Percentiles rank a stretch among this genome's conserved stretches.
Conservation (phyloP, 148 eudicot species). For the Persicaria tinctoria region DNA sequence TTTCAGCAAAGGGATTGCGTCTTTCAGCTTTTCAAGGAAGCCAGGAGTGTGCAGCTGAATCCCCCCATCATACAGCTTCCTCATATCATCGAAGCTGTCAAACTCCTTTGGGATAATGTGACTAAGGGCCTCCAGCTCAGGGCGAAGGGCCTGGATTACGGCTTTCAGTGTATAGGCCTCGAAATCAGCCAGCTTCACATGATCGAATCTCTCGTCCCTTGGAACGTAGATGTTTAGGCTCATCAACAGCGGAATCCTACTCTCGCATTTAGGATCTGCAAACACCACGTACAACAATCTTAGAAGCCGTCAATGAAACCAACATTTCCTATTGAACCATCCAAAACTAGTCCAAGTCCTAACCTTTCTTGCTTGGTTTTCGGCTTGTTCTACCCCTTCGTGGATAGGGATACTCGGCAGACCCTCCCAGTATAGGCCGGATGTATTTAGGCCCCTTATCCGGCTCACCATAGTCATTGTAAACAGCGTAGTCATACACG, state of each 20-base stretch:
- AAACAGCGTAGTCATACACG: slow-evolving; percentile 72
- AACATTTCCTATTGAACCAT: neutral
- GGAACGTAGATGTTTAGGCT: slow-evolving; percentile 66
- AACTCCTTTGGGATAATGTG: slow-evolving; percentile 56
- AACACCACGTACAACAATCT: neutral
- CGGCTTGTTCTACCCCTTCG: slow-evolving; percentile 76
- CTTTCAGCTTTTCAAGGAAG: slow-evolving; percentile 26
- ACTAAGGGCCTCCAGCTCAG: slow-evolving; percentile 36
- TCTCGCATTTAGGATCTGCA: slow-evolving; percentile 62
- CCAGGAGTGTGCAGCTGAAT: slow-evolving; percentile 30
- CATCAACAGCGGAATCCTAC: slow-evolving; percentile 45
- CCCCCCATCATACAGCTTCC: slow-evolving; percentile 52
- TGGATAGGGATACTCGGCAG: slow-evolving; percentile 65
- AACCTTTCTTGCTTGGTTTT: slow-evolving; percentile 52
- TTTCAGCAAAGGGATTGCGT: slow-evolving; percentile 46
- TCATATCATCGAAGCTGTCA: slow-evolving; percentile 48
- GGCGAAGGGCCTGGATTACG: slow-evolving; percentile 39
- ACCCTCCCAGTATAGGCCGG: slow-evolving; percentile 77
- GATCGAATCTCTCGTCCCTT: slow-evolving; percentile 70
- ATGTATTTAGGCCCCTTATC: slow-evolving; percentile 37
- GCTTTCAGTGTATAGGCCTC: slow-evolving; percentile 55
- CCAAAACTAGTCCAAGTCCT: neutral
- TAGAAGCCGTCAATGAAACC: neutral
- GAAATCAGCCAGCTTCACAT: slow-evolving; percentile 54
- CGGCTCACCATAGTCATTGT: slow-evolving; percentile 74